Percentiles rank a stretch among this genome's conserved stretches.
phyloP scores from a whole-genome alignment of 2,329 filamentous ascomycete genomes.

The Fusarium citri region DNA sequence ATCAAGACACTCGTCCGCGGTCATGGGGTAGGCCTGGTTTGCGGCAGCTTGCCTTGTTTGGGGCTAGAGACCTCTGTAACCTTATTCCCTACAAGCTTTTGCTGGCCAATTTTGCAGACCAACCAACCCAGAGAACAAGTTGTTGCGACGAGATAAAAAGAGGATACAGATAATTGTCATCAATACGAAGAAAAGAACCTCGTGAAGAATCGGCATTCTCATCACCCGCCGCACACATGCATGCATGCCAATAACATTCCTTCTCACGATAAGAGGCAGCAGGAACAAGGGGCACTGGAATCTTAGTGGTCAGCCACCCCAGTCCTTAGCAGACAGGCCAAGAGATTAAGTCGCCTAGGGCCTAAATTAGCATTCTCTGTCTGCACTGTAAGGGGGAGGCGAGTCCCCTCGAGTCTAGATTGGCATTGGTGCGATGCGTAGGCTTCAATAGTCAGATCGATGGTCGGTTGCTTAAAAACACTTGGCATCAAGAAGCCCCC shows the following conservation, averaged over 20 bases:
- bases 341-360: conserved; percentile 17
- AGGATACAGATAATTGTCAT: neutral
- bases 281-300: neutral
- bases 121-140: neutral
- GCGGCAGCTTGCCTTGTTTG: conserved; percentile 28
- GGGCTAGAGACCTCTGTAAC: conserved; percentile 33
- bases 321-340: conserved; percentile 2
- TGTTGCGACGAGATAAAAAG: accelerated
- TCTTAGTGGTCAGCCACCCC: neutral
- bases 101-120: neutral
- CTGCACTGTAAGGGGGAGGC: conserved; percentile 20
- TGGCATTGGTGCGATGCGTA: conserved; percentile 7
- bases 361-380: neutral
- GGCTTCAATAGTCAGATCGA: neutral
- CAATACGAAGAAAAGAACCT: neutral
- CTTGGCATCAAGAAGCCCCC: conserved; percentile 17
- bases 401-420: neutral
- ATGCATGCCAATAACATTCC: neutral
- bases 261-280: neutral
- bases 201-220: neutral
- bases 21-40: neutral
- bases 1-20: conserved; percentile 11
- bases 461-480: neutral
- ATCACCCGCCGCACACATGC: neutral
- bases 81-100: conserved; percentile 35